Evolutionary conservation across 2,329 filamentous ascomycete genomes (phyloP).

Genomic region (Hypomyces rosellus): DNA sequence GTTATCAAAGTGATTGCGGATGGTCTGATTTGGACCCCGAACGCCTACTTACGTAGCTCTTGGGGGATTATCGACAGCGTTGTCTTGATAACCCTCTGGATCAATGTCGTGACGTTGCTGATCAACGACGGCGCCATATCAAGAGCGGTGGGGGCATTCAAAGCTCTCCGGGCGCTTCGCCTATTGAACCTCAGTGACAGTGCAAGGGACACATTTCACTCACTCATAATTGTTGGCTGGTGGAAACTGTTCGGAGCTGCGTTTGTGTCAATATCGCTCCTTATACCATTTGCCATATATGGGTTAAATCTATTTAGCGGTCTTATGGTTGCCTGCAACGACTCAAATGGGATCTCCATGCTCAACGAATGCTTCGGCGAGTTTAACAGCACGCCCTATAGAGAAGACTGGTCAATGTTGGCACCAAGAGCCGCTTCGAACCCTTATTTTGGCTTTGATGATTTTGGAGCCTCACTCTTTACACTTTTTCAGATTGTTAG

Average conservation of each 20-base stretch:
- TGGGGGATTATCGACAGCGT: constrained; percentile 96
- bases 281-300: constrained; percentile 96
- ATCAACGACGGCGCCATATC: constrained; percentile 78
- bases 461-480: constrained; percentile 89
- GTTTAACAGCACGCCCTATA: constrained; percentile 68
- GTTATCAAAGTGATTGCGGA: constrained; percentile 91
- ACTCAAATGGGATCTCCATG: constrained; percentile 47
- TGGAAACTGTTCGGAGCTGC: constrained; percentile 91
- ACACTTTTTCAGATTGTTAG: constrained; percentile 98
- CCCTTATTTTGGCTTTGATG: constrained; percentile 84
- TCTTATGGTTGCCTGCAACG: constrained; percentile 71
- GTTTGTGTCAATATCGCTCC: constrained; percentile 86
- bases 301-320: constrained; percentile 90
- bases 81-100: constrained; percentile 89
- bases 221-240: constrained; percentile 85
- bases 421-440: constrained; percentile 78
- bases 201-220: constrained; percentile 92
- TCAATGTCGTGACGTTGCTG: constrained; percentile 82
- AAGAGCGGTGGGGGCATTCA: constrained; percentile 90
- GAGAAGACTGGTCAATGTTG: constrained; percentile 68
- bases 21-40: constrained; percentile 92
- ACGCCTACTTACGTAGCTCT: constrained; percentile 91
- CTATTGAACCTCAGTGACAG: constrained; percentile 95
- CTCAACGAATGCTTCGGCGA: constrained; percentile 79
- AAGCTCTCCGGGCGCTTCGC: constrained; percentile 84